phyloP scores from a whole-genome alignment of 805 yeast genomes.

The Metschnikowia lachancei region DNA sequence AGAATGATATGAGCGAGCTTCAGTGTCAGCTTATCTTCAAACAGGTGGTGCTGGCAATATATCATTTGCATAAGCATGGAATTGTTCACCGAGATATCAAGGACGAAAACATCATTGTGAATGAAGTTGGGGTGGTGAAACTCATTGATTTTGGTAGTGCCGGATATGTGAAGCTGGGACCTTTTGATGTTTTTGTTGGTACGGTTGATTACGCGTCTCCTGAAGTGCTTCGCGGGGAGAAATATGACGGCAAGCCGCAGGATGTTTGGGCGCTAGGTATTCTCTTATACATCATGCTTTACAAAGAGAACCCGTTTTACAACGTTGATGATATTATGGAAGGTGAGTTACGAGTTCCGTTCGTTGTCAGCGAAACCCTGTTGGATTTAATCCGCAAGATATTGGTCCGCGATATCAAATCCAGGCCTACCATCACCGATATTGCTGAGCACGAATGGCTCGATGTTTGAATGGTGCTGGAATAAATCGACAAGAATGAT shows the following conservation, averaged over 20 bases:
- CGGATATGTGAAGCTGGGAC: constrained; percentile 85
- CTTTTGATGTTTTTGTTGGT: constrained; percentile 96
- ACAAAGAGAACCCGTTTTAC: constrained; percentile 93
- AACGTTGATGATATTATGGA: constrained; percentile 95
- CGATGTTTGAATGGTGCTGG: constrained; percentile 11
- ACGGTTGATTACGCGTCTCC: constrained; percentile 98
- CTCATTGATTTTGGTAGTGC: constrained; percentile 95
- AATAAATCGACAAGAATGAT: not conserved
- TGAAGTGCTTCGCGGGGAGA: constrained; percentile 84
- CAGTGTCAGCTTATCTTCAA: constrained; percentile 77
- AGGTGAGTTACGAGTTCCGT: constrained; percentile 75
- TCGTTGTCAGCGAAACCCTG: constrained; percentile 59
- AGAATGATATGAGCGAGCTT: constrained; percentile 71
- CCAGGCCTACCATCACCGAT: constrained; percentile 73
- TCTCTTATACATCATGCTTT: constrained; percentile 80
- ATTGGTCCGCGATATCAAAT: constrained; percentile 60
- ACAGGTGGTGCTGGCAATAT: constrained; percentile 76
- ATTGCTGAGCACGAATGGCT: constrained; percentile 72
- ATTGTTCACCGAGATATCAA: constrained; percentile 93
- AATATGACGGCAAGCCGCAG: constrained; percentile 90
- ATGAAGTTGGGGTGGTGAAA: constrained; percentile 74
- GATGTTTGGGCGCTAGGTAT: constrained; percentile 98
- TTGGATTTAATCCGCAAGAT: constrained; percentile 60
- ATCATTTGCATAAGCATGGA: constrained; percentile 80
- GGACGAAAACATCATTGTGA: constrained; percentile 91